Percentiles rank a stretch among this genome's conserved stretches.
Conservation (phyloP, 169 alveolate species). For the Babesia bigemina region DNA sequence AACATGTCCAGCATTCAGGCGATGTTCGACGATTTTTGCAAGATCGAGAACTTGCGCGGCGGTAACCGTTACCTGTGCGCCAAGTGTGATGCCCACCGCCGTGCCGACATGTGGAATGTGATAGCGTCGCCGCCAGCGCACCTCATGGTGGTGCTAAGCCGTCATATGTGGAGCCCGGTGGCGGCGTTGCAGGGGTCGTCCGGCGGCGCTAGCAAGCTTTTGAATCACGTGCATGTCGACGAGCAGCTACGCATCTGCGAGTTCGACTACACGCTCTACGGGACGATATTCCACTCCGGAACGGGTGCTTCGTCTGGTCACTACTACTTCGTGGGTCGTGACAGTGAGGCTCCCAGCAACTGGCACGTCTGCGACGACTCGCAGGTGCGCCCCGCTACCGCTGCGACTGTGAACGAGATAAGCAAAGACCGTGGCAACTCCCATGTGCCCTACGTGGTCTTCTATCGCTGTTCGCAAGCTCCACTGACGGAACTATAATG, state of each 20-base stretch:
- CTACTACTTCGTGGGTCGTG: slow-evolving; percentile 81
- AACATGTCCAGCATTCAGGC: slow-evolving; percentile 69
- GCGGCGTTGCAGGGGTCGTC: background rate
- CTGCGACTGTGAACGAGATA: slow-evolving; percentile 56
- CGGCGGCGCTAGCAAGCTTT: slow-evolving; percentile 59
- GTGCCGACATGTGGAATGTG: slow-evolving; percentile 80
- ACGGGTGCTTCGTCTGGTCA: slow-evolving; percentile 79
- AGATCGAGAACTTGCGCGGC: slow-evolving; percentile 75
- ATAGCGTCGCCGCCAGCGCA: slow-evolving; percentile 84
- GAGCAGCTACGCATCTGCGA: slow-evolving; percentile 62
- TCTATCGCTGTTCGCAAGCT: slow-evolving; percentile 79
- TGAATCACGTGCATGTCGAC: slow-evolving; percentile 70
- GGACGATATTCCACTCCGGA: slow-evolving; percentile 81
- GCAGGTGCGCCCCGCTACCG: slow-evolving; percentile 41
- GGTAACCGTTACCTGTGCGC: slow-evolving; percentile 77
- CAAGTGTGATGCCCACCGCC: slow-evolving; percentile 71
- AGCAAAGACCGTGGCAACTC: slow-evolving; percentile 67
- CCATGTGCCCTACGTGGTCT: slow-evolving; percentile 77
- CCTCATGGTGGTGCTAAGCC: slow-evolving; percentile 74
- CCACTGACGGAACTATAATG: slow-evolving; percentile 65
- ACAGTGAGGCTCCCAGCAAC: slow-evolving; percentile 65
- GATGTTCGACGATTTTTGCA: slow-evolving; percentile 71
- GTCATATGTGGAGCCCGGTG: slow-evolving; percentile 64
- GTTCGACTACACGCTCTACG: slow-evolving; percentile 77
- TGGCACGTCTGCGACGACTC: slow-evolving; percentile 79